These are phyloP conservation scores for Ganoderma lucidum DNA, from an alignment of 1,284 basidiomycete species.

Conservation along the genomic window DNA sequence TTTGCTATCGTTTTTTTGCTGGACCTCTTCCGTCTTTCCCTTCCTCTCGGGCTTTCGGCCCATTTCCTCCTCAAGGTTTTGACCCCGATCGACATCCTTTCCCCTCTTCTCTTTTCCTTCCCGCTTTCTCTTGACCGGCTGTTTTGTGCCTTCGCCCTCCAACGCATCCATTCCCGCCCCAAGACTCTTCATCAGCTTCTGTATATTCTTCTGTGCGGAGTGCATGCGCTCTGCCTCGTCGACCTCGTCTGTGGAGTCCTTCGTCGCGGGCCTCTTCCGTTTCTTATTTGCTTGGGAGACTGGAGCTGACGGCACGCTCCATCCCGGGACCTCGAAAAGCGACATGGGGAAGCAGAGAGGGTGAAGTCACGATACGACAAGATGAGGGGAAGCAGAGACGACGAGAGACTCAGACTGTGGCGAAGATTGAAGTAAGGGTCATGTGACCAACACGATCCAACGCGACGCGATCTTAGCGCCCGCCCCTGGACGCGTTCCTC, in stretches of 20 bases:
- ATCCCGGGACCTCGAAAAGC: conserved; percentile 78
- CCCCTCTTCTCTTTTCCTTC: conserved; percentile 24
- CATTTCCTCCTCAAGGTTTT: conserved; percentile 24
- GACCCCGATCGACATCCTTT: conserved; percentile 4
- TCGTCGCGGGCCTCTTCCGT: conserved; percentile 61
- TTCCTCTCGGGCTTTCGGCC: conserved; percentile 36
- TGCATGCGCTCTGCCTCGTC: conserved; percentile 50
- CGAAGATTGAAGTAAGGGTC: background rate
- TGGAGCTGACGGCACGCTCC: conserved; percentile 62
- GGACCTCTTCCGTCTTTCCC: conserved; percentile 41
- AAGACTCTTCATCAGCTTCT: conserved; percentile 78
- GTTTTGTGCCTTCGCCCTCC: conserved; percentile 11
- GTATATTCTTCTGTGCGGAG: conserved; percentile 71
- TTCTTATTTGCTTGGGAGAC: conserved; percentile 61
- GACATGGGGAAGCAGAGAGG: conserved; percentile 44
- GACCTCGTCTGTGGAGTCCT: conserved; percentile 35
- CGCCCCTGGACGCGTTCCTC: background rate
- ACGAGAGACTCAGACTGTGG: background rate
- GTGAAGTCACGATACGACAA: background rate
- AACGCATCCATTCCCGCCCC: conserved; percentile 39
- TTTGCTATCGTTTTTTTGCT: conserved; percentile 47
- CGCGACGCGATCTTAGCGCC: conserved; percentile 5
- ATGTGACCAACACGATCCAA: conserved; percentile 3
- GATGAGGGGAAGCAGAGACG: conserved; percentile 1
- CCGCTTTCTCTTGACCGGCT: conserved; percentile 29